These are phyloP conservation scores for Suhomyces emberorum DNA, from an alignment of 805 yeast species.

Conservation along the genomic window DNA sequence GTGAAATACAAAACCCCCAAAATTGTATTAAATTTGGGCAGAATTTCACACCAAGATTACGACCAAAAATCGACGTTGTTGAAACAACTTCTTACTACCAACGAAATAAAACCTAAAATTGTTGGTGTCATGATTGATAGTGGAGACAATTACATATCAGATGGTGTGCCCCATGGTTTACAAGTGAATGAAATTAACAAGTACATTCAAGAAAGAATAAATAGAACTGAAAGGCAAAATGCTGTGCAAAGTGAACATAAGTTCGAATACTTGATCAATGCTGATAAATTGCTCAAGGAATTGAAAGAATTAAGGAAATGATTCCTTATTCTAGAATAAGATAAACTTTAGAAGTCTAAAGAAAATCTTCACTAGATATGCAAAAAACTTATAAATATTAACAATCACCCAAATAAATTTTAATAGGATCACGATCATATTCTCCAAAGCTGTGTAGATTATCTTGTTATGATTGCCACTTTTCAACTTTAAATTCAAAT, in stretches of 20 bases:
- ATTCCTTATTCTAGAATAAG: slow-evolving; percentile 7
- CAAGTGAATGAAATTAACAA: slow-evolving; percentile 10
- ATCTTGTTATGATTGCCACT: slow-evolving; percentile 35
- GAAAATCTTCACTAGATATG: slow-evolving; percentile 16
- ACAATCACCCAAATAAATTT: slow-evolving; percentile 59
- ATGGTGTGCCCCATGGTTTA: slow-evolving; percentile 1
- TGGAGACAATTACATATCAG: slow-evolving; percentile 31
- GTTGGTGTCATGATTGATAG: slow-evolving; percentile 41
- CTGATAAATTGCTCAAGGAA: slow-evolving; percentile 20
- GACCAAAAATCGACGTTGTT: slow-evolving; percentile 11
- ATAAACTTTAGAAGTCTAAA: slow-evolving; percentile 10
- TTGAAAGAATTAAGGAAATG: slow-evolving; percentile 14
- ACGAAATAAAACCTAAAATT: slow-evolving; percentile 15
- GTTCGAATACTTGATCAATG: slow-evolving; percentile 20
- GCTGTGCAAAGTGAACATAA: not conserved
- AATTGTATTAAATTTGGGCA: slow-evolving; percentile 29
- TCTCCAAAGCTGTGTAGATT: slow-evolving; percentile 48
- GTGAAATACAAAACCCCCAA: slow-evolving; percentile 14
- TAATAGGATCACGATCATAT: slow-evolving; percentile 47
- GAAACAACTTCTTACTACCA: slow-evolving; percentile 13
- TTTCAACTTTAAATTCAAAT: slow-evolving; percentile 7
- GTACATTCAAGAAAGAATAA: slow-evolving; percentile 15
- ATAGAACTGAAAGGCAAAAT: slow-evolving; percentile 1
- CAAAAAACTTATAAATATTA: slow-evolving; percentile 40
- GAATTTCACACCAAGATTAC: slow-evolving; percentile 15